A percentile compares a stretch with the other conserved stretches of the same genome.
phyloP scores from a whole-genome alignment of 805 yeast species.

The Yamadazyma philogaea region DNA sequence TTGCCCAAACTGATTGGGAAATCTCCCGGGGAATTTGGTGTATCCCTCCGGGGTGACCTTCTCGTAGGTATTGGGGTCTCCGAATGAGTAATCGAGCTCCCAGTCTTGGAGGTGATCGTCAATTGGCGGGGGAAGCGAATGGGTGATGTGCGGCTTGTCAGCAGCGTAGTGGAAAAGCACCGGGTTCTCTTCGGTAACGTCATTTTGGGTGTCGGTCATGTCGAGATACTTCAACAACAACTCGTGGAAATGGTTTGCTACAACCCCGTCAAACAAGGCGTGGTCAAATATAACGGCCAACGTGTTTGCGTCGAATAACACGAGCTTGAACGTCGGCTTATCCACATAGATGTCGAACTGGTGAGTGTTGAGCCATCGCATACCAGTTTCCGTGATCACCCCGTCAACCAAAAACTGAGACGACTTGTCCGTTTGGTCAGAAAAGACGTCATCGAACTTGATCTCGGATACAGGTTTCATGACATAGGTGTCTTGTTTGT shows the following conservation, averaged over 20 bases:
- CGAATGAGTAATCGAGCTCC: slow-evolving; percentile 24
- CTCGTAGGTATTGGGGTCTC: slow-evolving; percentile 12
- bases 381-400: slow-evolving; percentile 25
- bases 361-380: slow-evolving; percentile 22
- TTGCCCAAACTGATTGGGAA: slow-evolving; percentile 2
- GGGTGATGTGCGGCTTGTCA: slow-evolving; percentile 20
- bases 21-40: slow-evolving; percentile 13
- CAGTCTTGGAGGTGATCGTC: slow-evolving; percentile 28
- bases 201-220: not conserved
- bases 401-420: slow-evolving; percentile 15
- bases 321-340: slow-evolving; percentile 28
- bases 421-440: slow-evolving; percentile 15
- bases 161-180: slow-evolving; percentile 19
- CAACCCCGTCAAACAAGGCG: slow-evolving; percentile 39
- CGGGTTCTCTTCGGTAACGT: slow-evolving; percentile 9
- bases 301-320: slow-evolving; percentile 21
- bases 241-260: slow-evolving; percentile 33
- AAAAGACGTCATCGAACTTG: slow-evolving; percentile 23
- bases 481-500: slow-evolving; percentile 15
- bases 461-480: slow-evolving; percentile 25
- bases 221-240: slow-evolving; percentile 26
- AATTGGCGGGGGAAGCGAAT: slow-evolving; percentile 35
- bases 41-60: slow-evolving; percentile 7
- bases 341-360: slow-evolving; percentile 22
- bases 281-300: slow-evolving; percentile 33